Conservation (phyloP, 2,329 filamentous ascomycete species). For the Aspergillus proliferans region DNA sequence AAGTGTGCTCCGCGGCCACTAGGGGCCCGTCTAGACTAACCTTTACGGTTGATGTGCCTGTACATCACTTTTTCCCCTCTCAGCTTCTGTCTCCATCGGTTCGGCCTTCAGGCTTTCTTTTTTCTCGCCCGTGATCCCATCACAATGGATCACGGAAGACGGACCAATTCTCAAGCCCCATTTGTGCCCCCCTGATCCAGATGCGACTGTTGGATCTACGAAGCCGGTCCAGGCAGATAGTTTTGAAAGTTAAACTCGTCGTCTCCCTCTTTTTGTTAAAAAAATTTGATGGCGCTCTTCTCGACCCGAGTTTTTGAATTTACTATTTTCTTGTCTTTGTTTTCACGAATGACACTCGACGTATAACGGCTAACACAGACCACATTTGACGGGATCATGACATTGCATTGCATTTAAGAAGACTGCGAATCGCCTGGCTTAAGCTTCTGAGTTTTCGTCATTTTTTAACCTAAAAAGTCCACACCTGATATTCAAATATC, state of each 20-base stretch:
- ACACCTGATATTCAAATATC: background rate
- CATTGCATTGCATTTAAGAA: no score
- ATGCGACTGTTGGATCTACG: slow-evolving; percentile 14
- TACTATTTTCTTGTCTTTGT: background rate
- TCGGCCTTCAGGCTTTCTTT: background rate
- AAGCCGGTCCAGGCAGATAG: slow-evolving; percentile 1
- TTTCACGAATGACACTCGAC: background rate
- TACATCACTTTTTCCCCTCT: background rate
- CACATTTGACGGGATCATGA: no score
- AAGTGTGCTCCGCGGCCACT: background rate
- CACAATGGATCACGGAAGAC: slow-evolving; percentile 8
- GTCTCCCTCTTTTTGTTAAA: slow-evolving; percentile 1
- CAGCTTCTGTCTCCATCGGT: background rate
- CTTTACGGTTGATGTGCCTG: background rate
- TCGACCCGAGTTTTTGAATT: background rate
- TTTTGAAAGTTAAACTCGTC: slow-evolving; percentile 1
- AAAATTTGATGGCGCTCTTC: background rate
- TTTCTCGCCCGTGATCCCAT: slow-evolving; percentile 1
- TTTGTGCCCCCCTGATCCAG: slow-evolving; percentile 9
- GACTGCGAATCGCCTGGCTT: no score
- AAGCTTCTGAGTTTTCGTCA: no score
- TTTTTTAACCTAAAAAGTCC: background rate
- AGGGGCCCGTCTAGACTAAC: no score
- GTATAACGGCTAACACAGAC: no score
- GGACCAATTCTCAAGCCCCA: slow-evolving; percentile 6